Base-by-base conservation (phyloP, 2,329 filamentous ascomycete genomes). In the Aspergillus puulaauensis region DNA sequence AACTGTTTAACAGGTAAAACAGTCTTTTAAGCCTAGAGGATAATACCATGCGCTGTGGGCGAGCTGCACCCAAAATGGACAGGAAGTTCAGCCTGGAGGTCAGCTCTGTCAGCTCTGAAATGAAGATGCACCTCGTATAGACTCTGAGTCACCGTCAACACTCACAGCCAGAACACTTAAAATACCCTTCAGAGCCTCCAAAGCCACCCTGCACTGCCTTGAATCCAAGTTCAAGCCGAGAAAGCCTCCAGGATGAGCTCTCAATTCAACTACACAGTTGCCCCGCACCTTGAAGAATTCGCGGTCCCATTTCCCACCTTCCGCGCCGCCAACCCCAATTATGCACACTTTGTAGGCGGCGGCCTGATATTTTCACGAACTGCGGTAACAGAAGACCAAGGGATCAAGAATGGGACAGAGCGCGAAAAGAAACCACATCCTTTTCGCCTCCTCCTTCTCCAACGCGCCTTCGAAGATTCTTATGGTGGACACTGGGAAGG, bases 401-500 rank as follows among this genome's bases (percentile, higher is more conserved):
- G 23, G 21, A 37, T 15, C 35, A n/a, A 8, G 35, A 37, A 37
- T 6, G 35, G 35, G 5, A 23, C 19, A 35, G n/a, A 19, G 2
- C 45, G 39, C 44, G n/a, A 51, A n/a, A 45, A 11, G 17, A 11
- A 35, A 5, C 65, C 24, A 9, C 24, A 8, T 11, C 27, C 27
- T 31, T 31, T 67, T 14, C 70, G 67, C 27, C 66, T 78, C 52
- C 74, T 81, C 11, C 70, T 81, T 23, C 67, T 81, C n/a, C 79
- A 78, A 52, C 76, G 79, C 54, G 66, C 77, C 27, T 48, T 64
- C 1, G 65, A 65, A n/a, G 78, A 81, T 58, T 68, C 70, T 2
- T 74, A 71, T 57, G 72, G 74, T 1, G 68, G 70, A 6, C 67
- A 65, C 57, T 80, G 81, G 81, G 82, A 85, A 61, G 72, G 80